phyloP scores from a whole-genome alignment of 768 basidiomycete species.

The Strobilomyces dryophilus region DNA sequence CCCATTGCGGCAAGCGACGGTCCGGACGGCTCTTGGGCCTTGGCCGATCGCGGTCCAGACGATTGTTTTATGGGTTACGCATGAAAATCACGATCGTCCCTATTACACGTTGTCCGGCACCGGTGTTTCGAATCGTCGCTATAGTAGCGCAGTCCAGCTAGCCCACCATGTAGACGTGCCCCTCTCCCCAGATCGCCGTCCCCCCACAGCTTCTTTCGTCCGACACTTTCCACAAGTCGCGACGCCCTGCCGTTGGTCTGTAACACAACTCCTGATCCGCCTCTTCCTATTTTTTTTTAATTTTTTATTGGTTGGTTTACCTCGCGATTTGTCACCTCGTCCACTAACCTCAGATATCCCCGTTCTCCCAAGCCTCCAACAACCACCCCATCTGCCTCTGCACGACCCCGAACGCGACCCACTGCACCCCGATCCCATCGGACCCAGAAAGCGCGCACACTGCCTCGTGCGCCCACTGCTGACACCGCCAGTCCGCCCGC shows the following conservation, averaged over 20 bases:
- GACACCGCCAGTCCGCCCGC: conserved; percentile 21
- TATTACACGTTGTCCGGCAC: neutral
- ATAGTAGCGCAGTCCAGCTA: conserved; percentile 7
- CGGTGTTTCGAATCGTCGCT: conserved; percentile 20
- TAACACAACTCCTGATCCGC: too few relatives aligned
- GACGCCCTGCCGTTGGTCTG: too few relatives aligned
- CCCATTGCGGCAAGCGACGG: conserved; percentile 3
- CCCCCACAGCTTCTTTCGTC: neutral
- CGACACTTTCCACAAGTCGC: neutral
- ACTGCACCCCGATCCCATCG: conserved; percentile 13
- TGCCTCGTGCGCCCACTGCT: conserved; percentile 27
- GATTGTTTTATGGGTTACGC: neutral
- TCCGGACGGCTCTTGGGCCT: neutral
- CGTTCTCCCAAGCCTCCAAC: conserved; percentile 29
- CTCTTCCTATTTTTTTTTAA: too few relatives aligned
- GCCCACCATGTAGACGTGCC: neutral
- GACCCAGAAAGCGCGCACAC: conserved; percentile 4
- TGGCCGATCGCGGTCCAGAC: neutral
- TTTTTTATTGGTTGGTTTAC: too few relatives aligned
- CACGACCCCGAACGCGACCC: conserved; percentile 12
- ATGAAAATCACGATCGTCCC: conserved; percentile 15
- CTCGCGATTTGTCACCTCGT: neutral
- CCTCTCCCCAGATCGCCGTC: conserved; percentile 2
- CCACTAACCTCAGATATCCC: conserved; percentile 7
- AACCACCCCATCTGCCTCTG: conserved; percentile 24